phyloP scores from a whole-genome alignment of 2,329 filamentous ascomycete genomes.

The Aureobasidium uvarum region DNA sequence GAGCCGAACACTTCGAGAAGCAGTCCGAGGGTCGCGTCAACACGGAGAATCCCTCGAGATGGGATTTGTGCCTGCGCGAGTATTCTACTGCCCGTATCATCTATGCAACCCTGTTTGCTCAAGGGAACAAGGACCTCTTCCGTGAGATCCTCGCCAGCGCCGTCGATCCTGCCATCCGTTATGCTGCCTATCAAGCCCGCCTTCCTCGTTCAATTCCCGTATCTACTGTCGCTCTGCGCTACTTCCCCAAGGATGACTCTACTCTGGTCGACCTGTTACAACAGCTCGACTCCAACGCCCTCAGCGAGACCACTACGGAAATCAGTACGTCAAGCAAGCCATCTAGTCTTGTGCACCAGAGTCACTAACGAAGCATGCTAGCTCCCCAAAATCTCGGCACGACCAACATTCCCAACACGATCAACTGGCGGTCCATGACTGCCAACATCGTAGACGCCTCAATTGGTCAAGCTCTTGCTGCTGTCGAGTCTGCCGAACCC shows the following conservation, averaged over 20 bases:
- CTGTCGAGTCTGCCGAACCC: constrained; percentile 59
- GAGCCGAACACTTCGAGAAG: constrained; percentile 81
- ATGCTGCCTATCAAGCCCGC: constrained; percentile 88
- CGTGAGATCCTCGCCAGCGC: constrained; percentile 82
- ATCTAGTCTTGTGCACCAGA: neutral
- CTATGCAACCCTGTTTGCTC: constrained; percentile 70
- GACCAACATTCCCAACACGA: constrained; percentile 62
- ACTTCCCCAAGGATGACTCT: constrained; percentile 67
- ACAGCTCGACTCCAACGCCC: constrained; percentile 64
- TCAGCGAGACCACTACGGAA: constrained; percentile 52
- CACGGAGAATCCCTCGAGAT: constrained; percentile 51
- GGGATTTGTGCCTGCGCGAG: constrained; percentile 72
- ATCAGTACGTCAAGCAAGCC: constrained; percentile 12
- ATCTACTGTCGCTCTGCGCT: constrained; percentile 71
- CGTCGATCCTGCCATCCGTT: constrained; percentile 89
- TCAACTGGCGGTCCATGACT: constrained; percentile 81
- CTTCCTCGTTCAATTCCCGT: constrained; percentile 82
- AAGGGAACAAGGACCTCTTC: constrained; percentile 71
- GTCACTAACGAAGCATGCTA: constrained; percentile 23
- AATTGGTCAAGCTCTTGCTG: constrained; percentile 78
- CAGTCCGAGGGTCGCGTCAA: constrained; percentile 52
- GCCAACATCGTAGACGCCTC: constrained; percentile 91
- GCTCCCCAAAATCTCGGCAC: constrained; percentile 26
- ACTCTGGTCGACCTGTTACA: constrained; percentile 66
- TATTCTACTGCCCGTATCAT: constrained; percentile 78